Percentiles rank a stretch among this genome's conserved stretches.
These are phyloP conservation scores for Syzygium aqueum DNA, from an alignment of 345 rosid species.

Conservation along the genomic window DNA sequence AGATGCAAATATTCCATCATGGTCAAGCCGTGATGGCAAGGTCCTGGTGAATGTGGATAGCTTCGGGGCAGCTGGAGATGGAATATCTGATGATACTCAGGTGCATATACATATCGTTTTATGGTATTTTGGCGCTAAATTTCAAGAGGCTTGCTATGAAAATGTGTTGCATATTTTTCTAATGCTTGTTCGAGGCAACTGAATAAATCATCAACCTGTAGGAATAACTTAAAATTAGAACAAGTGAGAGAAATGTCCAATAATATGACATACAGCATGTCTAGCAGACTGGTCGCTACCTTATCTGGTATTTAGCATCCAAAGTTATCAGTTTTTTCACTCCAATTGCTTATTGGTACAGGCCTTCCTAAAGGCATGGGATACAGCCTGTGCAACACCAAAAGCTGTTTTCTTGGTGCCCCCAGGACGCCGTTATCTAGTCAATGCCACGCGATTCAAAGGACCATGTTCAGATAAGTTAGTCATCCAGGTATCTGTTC, in stretches of 20 bases:
- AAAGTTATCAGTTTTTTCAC: background rate
- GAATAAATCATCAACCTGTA: background rate
- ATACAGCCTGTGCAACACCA: conserved; percentile 53
- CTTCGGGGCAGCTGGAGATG: conserved; percentile 89
- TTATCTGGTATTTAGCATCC: background rate
- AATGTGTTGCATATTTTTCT: background rate
- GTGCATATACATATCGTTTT: conserved; percentile 14
- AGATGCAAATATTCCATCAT: conserved; percentile 27
- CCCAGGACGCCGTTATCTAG: conserved; percentile 51
- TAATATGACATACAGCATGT: background rate
- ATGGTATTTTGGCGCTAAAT: background rate
- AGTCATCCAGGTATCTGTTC: conserved; percentile 60
- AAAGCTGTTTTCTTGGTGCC: conserved; percentile 78
- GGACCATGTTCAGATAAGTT: conserved; percentile 81
- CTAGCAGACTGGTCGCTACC: background rate
- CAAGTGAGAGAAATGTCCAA: background rate
- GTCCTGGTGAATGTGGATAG: conserved; percentile 88
- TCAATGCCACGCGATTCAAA: conserved; percentile 71
- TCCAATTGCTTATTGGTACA: conserved; percentile 2
- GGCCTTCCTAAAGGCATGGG: conserved; percentile 83
- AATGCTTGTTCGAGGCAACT: background rate
- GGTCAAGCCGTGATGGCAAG: conserved; percentile 52
- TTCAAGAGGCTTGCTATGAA: background rate
- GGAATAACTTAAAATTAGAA: background rate
- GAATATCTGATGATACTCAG: conserved; percentile 90